phyloP scores from a whole-genome alignment of 495 filamentous ascomycete species.

The Daldinia decipiens region DNA sequence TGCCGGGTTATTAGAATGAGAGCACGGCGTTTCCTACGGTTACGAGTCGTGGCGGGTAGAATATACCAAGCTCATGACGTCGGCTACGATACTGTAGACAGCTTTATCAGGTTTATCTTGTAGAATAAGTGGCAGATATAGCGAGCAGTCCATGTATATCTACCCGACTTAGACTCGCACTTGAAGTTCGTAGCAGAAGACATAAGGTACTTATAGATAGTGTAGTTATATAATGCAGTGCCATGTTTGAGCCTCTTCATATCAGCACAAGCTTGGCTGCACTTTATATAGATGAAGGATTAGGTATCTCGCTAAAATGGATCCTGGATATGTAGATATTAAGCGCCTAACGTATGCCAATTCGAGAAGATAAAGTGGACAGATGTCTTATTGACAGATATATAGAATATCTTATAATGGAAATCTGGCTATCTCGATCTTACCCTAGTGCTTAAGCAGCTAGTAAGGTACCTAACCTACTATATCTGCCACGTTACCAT shows the following conservation, averaged over 20 bases:
- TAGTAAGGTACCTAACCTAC: too few relatives aligned
- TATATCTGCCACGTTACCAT: constrained; percentile 6
- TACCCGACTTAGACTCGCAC: not conserved
- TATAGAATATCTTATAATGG: not conserved
- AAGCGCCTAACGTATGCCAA: too few relatives aligned
- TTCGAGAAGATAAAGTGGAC: constrained; percentile 2
- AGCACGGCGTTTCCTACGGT: not conserved
- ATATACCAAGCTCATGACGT: not conserved
- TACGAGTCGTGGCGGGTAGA: not conserved
- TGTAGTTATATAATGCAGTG: constrained; percentile 4
- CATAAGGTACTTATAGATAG: not conserved
- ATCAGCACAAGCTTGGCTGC: constrained; percentile 10
- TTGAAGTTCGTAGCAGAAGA: not conserved
- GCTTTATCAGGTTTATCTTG: not conserved
- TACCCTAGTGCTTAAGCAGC: too few relatives aligned
- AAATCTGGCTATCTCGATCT: not conserved
- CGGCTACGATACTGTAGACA: not conserved
- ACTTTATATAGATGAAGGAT: constrained; percentile 29
- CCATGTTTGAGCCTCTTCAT: constrained; percentile 25
- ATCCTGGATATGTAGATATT: too few relatives aligned
- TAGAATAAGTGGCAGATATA: not conserved
- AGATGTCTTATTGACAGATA: constrained; percentile 15
- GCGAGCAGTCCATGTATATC: not conserved
- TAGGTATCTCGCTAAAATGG: too few relatives aligned
- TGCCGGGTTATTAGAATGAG: constrained; percentile 82